Base-by-base conservation (phyloP, 139 green algal species). In the Trebouxia sp. region DNA sequence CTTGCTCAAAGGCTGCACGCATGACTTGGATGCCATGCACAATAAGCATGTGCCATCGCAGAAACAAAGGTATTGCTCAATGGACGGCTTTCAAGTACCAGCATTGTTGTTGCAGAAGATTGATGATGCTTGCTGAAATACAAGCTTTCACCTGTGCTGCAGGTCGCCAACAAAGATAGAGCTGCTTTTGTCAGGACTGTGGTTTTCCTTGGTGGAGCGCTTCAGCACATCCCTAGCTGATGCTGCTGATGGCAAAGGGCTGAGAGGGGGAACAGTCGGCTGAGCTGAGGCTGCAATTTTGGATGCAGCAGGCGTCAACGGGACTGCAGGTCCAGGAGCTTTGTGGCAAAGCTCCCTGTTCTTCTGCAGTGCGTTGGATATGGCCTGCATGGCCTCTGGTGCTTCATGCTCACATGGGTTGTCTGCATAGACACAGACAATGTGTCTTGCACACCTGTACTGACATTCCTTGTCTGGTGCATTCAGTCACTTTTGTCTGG, bases 341-440 rank as follows among this genome's bases (percentile, higher is more conserved):
- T 5, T 66, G 17, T 41, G 69, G 8, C 69, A 77, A 39, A 58
- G 50, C 26, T 12, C 20, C 12, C 69, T 77, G 69, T 77, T 77
- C 14, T 41, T 51, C 15, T 77, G 42, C 8, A 77, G 41, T 35
- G 42, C 69, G 42, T 15, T 12, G 8, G 38, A 39, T 12, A 77
- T 55, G 17, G 42, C 42, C 26, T 77, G 28, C 22, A 77, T 35
- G 6, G 32, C 12, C 7, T 15, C 41, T 37, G 69, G 3, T 41
- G 69, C 69, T 12, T 77, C 69, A 12, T 24, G 8, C 41, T 48
- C 42, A 77, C 69, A 77, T 22, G 69, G 69, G 24, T 77, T 77
- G 41, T 53, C 69, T 77, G 69, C 41, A 56, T 17, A 50, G 0
- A n/a, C 22, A 3, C 65, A 66, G n/a, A 30, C 51, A 66, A 15